phyloP scores from a whole-genome alignment of 1,284 basidiomycete species.

The Heliocybe sulcata region DNA sequence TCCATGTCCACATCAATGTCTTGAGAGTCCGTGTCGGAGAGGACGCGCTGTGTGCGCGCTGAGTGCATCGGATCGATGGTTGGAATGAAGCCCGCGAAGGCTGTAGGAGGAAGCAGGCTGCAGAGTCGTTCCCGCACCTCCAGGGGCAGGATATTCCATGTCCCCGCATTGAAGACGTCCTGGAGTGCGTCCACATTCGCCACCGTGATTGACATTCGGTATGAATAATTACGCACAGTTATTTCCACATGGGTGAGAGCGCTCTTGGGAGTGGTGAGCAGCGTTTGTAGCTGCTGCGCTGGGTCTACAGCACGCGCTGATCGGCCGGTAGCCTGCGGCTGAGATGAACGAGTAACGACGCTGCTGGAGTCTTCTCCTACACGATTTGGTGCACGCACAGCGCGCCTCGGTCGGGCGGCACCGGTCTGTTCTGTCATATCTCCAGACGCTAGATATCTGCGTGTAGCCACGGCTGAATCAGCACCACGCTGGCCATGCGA shows the following conservation, averaged over 20 bases:
- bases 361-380: neutral
- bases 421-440: neutral
- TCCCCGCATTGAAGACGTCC: constrained; percentile 43
- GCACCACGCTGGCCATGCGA: neutral
- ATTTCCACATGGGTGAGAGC: constrained; percentile 41
- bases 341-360: neutral
- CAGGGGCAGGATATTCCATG: constrained; percentile 40
- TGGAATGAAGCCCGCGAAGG: constrained; percentile 31
- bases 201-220: neutral
- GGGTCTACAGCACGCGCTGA: neutral
- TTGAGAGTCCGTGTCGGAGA: constrained; percentile 9
- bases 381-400: neutral
- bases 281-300: neutral
- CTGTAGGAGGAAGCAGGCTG: constrained; percentile 41
- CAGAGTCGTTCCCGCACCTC: constrained; percentile 34
- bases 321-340: neutral
- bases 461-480: neutral
- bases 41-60: constrained; percentile 17
- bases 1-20: neutral
- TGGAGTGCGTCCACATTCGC: constrained; percentile 14
- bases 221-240: constrained; percentile 32
- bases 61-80: constrained; percentile 35
- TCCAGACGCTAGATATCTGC: neutral
- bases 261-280: constrained; percentile 45
- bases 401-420: neutral